Base-by-base conservation (phyloP, 352 stramenopile genomes). In the Thalassiosira allenii region DNA sequence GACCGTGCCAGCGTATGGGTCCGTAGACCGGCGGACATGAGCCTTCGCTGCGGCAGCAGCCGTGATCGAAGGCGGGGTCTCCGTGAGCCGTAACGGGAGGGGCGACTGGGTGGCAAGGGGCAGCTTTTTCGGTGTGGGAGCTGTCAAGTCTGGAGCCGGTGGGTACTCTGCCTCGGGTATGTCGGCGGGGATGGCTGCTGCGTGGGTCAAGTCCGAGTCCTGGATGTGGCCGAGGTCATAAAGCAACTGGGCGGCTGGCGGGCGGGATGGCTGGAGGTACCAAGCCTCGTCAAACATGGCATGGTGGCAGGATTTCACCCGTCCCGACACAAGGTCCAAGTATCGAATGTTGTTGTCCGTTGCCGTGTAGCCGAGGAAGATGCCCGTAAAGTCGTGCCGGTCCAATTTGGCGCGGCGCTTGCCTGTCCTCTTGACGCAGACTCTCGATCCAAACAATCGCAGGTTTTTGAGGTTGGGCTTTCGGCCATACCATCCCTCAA, bases 311-410 rank as follows among this genome's bases (percentile, higher is more conserved):
- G 44, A 51, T 33, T 76, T 75, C 0, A 72, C 65, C 1, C 40
- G 0, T 0, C 63, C 54, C 25, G 34, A 57, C 14, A 69, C 20
- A 0, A 81, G 6, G 43, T 70, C 72, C 1, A 81, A 66, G 34
- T 75, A 81, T 0, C 25, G 1, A n/a, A 81, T 65, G 23, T 81
- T 81, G 6, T 61, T 2, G 33, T 71, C 54, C 2, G 74, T 82
- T 2, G 65, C 64, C 20, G 57, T 75, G 58, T 85, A 87, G 0
- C 77, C 78, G 17, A 87, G 22, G 54, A 89, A 89, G n/a, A 87
- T 73, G 20, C 78, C 82, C 6, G 59, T 47, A n/a, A 81, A 83
- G 5, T 65, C 25, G 62, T 81, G 37, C n/a, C 23, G 37, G 23
- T 85, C 68, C 6, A 82, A 23, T 11, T 77, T 79, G 12, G 61